Base-by-base conservation (phyloP, 768 basidiomycete species). In the Candolleomyces eurysporus region DNA sequence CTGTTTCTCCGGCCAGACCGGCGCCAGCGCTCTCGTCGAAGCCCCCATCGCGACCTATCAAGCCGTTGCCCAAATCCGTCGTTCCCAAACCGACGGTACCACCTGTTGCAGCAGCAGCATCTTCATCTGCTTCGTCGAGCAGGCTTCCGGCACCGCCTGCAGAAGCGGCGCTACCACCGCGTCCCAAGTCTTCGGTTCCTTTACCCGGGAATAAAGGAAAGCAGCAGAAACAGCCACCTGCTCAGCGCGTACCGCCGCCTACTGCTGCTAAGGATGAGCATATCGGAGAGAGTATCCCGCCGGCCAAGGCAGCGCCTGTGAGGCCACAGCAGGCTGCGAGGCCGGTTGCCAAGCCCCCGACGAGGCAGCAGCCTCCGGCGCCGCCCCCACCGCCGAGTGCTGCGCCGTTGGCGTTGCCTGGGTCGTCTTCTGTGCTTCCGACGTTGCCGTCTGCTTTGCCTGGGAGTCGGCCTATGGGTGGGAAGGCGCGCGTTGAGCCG, bases 41-140 rank as follows among this genome's bases (percentile, higher is more conserved):
- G 36, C 75, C 76, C 48, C 64, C 72, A 26, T 63, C 69, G 31
- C 71, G 67, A 21, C 63, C 67, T 16, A 59, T 69, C 7, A 77
- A 76, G 67, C 61, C 74, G 1, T 56, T 70, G 39, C 68, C 69
- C 39, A 70, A 68, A 54, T 36, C 66, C 32, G 4, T 9, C 9
- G 22, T 63, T 70, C 19, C 40, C 52, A 45, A 64, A 62, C 30
- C 57, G 19, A 8, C 57, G 17, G n/a, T n/a, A n/a, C n/a, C n/a
- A n/a, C n/a, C 31, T 26, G 52, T 63, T 46, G 26, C 61, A 22
- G 42, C 48, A 5, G 43, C 61, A 13, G 50, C 64, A 26, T 62
- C 58, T 4, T 71, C 72, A 10, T 61, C 71, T 11, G 69, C 74
- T 2, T 69, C 71, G 9, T 61, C 68, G 8, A 21, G 22, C 11